phyloP scores from a whole-genome alignment of 2,329 filamentous ascomycete species.

The Colletotrichum sp. region DNA sequence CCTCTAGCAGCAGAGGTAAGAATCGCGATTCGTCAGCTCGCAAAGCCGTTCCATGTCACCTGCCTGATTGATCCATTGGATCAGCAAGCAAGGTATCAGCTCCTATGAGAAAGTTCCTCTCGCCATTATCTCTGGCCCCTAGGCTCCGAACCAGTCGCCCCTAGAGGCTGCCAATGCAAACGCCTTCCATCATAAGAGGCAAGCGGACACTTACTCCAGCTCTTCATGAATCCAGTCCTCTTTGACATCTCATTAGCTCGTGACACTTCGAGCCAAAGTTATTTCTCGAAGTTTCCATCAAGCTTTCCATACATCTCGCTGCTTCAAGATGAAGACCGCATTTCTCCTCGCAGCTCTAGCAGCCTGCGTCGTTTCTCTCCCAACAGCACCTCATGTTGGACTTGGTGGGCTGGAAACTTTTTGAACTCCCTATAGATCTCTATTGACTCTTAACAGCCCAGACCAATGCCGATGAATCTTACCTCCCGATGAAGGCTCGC shows the following conservation, averaged over 20 bases:
- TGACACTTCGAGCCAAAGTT: background rate
- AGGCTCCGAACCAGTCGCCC: background rate
- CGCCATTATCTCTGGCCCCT: background rate
- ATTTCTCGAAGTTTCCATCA: background rate
- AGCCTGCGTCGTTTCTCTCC: background rate
- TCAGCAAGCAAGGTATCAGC: background rate
- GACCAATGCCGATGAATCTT: conserved; percentile 11
- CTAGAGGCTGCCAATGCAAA: background rate
- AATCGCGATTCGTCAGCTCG: background rate
- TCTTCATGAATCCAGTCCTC: background rate
- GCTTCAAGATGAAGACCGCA: background rate
- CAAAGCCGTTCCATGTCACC: background rate
- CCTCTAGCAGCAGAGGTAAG: background rate
- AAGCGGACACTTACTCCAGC: background rate
- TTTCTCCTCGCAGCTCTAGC: background rate
- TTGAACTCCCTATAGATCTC: background rate
- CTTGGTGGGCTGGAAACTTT: background rate
- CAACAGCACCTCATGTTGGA: background rate
- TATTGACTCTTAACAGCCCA: background rate
- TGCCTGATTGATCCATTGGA: conserved; percentile 1
- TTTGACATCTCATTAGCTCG: background rate
- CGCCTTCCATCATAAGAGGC: background rate
- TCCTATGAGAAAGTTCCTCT: background rate
- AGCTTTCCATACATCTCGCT: background rate
- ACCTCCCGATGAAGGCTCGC: conserved; percentile 6